Evolutionary conservation across 1,139 yeast species (phyloP).

Genomic region (Geotrichum phurueaensis): DNA sequence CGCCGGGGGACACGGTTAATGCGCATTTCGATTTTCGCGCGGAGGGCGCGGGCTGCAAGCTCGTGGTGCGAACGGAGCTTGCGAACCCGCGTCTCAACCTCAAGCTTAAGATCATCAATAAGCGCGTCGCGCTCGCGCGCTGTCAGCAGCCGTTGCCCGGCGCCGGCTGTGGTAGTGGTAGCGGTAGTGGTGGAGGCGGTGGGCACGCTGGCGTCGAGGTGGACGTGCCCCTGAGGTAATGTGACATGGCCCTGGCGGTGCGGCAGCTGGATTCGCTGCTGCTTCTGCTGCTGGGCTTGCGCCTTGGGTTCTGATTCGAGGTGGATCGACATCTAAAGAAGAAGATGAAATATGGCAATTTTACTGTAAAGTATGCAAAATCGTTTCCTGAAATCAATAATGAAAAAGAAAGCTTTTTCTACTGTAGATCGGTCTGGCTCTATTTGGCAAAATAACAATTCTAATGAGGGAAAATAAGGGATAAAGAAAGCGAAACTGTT

Average conservation of each 20-base stretch:
- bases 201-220: neutral
- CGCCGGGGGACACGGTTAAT: constrained; percentile 39
- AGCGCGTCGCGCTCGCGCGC: constrained; percentile 30
- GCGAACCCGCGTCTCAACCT: constrained; percentile 30
- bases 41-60: constrained; percentile 34
- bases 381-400: too few relatives aligned
- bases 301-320: neutral
- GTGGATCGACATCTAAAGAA: neutral
- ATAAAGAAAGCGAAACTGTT: too few relatives aligned
- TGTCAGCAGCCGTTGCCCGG: constrained; percentile 18
- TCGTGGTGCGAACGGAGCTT: constrained; percentile 33
- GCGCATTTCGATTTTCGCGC: constrained; percentile 36
- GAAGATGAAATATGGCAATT: neutral
- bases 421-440: too few relatives aligned
- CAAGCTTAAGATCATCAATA: constrained; percentile 27
- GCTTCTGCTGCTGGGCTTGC: neutral
- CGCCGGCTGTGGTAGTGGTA: neutral
- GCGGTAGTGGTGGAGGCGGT: neutral
- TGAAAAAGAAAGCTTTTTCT: too few relatives aligned
- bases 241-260: neutral
- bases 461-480: too few relatives aligned
- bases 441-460: too few relatives aligned
- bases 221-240: neutral
- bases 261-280: neutral
- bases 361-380: too few relatives aligned